Conservation (phyloP, 768 basidiomycete genomes). For the Daedaleopsis nitida region DNA sequence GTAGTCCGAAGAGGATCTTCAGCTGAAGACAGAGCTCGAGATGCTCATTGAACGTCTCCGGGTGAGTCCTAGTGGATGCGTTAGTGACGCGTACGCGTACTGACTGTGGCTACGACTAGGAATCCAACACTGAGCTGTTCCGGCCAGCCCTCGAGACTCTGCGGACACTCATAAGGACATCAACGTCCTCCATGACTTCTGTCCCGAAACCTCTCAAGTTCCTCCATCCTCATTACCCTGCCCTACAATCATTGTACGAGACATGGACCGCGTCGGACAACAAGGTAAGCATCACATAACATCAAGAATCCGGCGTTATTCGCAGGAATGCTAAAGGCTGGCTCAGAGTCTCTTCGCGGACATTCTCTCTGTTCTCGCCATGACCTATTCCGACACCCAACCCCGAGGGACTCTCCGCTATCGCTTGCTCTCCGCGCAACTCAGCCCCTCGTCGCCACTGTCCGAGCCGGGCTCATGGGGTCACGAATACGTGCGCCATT, state of each 20-base stretch:
- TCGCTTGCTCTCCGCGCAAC: slow-evolving; percentile 78
- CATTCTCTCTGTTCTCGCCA: slow-evolving; percentile 96
- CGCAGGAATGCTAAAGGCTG: neutral
- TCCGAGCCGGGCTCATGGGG: slow-evolving; percentile 97
- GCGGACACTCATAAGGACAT: slow-evolving; percentile 90
- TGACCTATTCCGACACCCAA: slow-evolving; percentile 99
- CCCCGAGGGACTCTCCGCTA: slow-evolving; percentile 95
- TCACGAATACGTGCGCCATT: slow-evolving; percentile 97
- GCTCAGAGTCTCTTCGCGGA: slow-evolving; percentile 89
- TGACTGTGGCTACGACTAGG: slow-evolving; percentile 49
- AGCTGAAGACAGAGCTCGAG: slow-evolving; percentile 92
- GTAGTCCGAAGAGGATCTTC: slow-evolving; percentile 93
- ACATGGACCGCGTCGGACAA: slow-evolving; percentile 78
- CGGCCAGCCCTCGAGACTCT: slow-evolving; percentile 91
- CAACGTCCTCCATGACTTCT: slow-evolving; percentile 98
- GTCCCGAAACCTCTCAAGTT: slow-evolving; percentile 99
- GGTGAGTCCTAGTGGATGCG: slow-evolving; percentile 45
- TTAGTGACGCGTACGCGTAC: slow-evolving; percentile 3
- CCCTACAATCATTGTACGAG: slow-evolving; percentile 81
- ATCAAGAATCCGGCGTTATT: neutral
- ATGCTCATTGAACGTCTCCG: slow-evolving; percentile 95
- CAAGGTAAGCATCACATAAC: slow-evolving; percentile 49
- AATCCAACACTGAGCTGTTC: slow-evolving; percentile 84
- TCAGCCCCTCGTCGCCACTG: slow-evolving; percentile 64
- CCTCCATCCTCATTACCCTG: slow-evolving; percentile 90